Evolutionary conservation across 169 alveolate genomes (phyloP).

Genomic region (Perkinsus marinus): DNA sequence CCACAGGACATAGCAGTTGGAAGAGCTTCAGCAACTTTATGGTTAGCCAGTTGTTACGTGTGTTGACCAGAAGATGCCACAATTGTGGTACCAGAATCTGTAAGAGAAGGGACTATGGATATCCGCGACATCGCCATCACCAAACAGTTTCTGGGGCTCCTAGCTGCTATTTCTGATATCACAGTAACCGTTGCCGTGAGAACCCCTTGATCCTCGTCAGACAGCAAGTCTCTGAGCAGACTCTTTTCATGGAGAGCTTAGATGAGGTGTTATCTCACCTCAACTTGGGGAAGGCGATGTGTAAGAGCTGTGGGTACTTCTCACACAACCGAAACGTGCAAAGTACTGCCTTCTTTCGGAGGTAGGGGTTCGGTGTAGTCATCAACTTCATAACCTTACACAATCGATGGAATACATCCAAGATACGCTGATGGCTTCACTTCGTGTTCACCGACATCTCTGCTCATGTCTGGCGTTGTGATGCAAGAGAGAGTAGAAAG

Average conservation of each 20-base stretch:
- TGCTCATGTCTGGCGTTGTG: neutral
- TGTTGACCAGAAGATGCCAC: slow-evolving; percentile 24
- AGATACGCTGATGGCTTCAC: neutral
- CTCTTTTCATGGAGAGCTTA: neutral
- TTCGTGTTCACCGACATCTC: neutral
- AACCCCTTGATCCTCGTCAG: slow-evolving; percentile 26
- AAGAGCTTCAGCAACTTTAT: slow-evolving; percentile 29
- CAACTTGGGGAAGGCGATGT: slow-evolving; percentile 17
- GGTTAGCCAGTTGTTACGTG: slow-evolving; percentile 35
- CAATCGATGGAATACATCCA: neutral
- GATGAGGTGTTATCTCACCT: neutral
- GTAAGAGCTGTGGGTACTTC: slow-evolving; percentile 17
- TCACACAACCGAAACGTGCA: slow-evolving; percentile 15
- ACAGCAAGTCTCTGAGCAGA: slow-evolving; percentile 11
- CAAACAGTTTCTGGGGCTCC: slow-evolving; percentile 23
- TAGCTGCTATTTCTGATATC: slow-evolving; percentile 24
- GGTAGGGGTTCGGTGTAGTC: slow-evolving; percentile 5
- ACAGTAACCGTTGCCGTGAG: slow-evolving; percentile 26
- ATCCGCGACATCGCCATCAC: neutral
- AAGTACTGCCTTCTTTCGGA: slow-evolving; percentile 27
- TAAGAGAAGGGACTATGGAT: neutral
- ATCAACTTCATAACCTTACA: slow-evolving; percentile 2
- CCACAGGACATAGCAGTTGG: slow-evolving; percentile 21
- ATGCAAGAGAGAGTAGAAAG: neutral
- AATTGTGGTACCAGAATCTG: slow-evolving; percentile 30